A percentile compares a stretch with the other conserved stretches of the same genome.
Conservation (phyloP, 441 rosid genomes). For the Corymbia calophylla region DNA sequence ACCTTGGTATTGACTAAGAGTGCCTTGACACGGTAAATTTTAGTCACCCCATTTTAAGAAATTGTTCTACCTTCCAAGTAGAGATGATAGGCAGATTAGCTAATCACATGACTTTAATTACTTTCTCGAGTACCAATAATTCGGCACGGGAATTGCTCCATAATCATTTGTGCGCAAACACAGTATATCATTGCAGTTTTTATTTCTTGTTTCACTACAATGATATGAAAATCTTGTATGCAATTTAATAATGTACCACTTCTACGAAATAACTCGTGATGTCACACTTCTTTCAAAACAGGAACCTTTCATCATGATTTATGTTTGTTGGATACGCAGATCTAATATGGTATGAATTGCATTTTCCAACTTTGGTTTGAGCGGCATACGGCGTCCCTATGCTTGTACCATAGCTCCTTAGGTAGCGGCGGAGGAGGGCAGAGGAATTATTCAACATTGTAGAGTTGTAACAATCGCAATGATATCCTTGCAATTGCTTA, state of each 20-base stretch:
- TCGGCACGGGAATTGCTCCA: not conserved
- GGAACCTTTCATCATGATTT: accelerated
- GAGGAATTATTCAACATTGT: not conserved
- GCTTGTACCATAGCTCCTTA: not conserved
- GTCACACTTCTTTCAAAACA: accelerated
- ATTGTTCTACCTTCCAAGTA: not conserved
- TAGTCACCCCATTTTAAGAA: not conserved
- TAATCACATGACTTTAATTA: not conserved
- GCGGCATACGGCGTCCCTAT: accelerated
- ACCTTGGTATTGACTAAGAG: not conserved
- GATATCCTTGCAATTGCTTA: not conserved
- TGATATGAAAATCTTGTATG: not conserved
- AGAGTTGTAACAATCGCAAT: not conserved
- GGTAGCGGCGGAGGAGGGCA: accelerated
- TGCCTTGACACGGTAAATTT: not conserved
- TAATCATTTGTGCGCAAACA: not conserved
- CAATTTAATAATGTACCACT: not conserved
- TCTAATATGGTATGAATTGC: accelerated
- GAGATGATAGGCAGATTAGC: not conserved
- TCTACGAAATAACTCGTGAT: not conserved
- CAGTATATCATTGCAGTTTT: no score
- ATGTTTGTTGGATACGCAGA: accelerated
- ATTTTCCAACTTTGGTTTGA: not conserved
- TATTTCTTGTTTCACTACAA: no score
- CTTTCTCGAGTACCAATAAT: not conserved